Percentiles rank a stretch among this genome's conserved stretches.
phyloP scores from a whole-genome alignment of 148 eudicot genomes.

The Chenopodium quinoa region DNA sequence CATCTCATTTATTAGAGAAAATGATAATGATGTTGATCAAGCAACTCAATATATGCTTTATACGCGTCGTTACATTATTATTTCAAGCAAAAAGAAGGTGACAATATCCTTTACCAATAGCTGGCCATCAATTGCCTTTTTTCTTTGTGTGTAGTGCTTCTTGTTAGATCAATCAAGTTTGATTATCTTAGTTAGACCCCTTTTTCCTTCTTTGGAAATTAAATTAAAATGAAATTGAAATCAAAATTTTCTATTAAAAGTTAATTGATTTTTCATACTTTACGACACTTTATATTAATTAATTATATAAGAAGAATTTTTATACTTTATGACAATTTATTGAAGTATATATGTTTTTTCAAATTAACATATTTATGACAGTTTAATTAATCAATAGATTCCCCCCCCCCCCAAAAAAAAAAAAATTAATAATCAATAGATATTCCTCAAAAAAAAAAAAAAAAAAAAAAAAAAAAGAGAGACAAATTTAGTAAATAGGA shows the following conservation, averaged over 20 bases:
- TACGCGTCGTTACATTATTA: not conserved
- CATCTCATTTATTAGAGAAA: not conserved
- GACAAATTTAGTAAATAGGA: not conserved
- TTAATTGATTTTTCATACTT: too few relatives aligned
- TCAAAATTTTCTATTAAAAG: too few relatives aligned
- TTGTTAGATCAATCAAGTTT: not conserved
- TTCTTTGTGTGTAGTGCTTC: not conserved
- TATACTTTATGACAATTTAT: too few relatives aligned
- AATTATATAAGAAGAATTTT: too few relatives aligned
- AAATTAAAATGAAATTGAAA: too few relatives aligned
- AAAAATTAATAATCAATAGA: not conserved
- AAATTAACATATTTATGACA: too few relatives aligned
- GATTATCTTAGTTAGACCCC: not conserved
- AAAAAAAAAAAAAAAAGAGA: too few relatives aligned
- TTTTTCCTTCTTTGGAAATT: not conserved
- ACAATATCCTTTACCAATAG: constrained; percentile 4
- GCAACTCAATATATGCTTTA: not conserved
- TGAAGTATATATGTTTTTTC: too few relatives aligned
- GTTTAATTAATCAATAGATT: too few relatives aligned
- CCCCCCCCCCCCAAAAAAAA: too few relatives aligned
- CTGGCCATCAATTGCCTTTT: not conserved
- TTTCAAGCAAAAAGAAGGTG: constrained; percentile 5
- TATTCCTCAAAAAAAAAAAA: too few relatives aligned
- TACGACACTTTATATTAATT: too few relatives aligned
- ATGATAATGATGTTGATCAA: constrained; percentile 5